Evolutionary conservation across 2,329 filamentous ascomycete species (phyloP).

Genomic region (Triangularia setosa): DNA sequence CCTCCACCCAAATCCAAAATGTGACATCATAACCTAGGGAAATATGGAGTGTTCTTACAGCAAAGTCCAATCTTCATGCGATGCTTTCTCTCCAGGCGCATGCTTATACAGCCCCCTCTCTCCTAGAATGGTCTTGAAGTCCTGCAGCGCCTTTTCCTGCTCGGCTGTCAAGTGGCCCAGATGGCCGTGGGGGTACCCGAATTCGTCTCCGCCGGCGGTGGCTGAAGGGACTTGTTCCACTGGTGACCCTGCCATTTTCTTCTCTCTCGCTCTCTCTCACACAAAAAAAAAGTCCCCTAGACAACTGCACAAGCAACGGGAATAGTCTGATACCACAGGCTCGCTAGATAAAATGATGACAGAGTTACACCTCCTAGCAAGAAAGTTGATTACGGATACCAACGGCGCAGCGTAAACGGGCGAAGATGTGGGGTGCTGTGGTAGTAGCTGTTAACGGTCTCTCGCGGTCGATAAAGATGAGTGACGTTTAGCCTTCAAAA

Average conservation of each 20-base stretch:
- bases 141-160: conserved; percentile 62
- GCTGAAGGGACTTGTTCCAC: conserved; percentile 14
- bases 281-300: not conserved
- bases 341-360: too few species aligned
- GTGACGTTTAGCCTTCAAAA: not conserved
- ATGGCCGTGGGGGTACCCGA: conserved; percentile 71
- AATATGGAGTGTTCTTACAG: conserved; percentile 50
- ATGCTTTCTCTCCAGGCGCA: conserved; percentile 49
- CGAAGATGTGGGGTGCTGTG: not conserved
- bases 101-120: conserved; percentile 59
- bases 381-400: not conserved
- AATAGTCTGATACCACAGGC: not conserved
- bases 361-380: too few species aligned
- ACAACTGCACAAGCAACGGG: not conserved
- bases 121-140: conserved; percentile 67
- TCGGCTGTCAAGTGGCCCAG: conserved; percentile 68
- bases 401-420: not conserved
- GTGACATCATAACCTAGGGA: not conserved
- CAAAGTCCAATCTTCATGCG: conserved; percentile 70
- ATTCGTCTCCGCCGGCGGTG: conserved; percentile 29
- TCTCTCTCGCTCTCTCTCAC: not conserved
- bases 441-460: not conserved
- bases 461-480: not conserved
- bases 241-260: not conserved
- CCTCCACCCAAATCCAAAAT: conserved; percentile 2